These are phyloP conservation scores for Thalassiosira mediterranea DNA, from an alignment of 352 stramenopile species.

Conservation along the genomic window DNA sequence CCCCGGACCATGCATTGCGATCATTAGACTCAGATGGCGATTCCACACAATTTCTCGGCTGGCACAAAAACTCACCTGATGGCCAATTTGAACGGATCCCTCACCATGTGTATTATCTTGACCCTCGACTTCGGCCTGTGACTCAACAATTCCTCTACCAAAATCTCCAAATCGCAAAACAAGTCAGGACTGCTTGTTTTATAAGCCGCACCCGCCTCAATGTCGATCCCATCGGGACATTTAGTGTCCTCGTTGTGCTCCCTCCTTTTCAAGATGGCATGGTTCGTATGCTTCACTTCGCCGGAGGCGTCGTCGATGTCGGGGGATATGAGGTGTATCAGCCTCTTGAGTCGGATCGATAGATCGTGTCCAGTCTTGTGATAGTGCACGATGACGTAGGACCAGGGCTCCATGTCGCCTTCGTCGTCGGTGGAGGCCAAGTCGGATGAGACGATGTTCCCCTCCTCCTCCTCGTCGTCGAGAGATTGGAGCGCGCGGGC, in stretches of 20 bases:
- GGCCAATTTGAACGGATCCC: constrained; percentile 28
- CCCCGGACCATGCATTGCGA: too few species aligned
- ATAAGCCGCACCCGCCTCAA: constrained; percentile 13
- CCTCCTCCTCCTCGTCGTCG: too few species aligned
- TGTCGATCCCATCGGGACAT: constrained; percentile 19
- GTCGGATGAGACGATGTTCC: too few species aligned
- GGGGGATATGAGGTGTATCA: too few species aligned
- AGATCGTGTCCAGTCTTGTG: constrained; percentile 42
- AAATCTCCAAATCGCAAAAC: constrained; percentile 20
- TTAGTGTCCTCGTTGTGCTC: constrained; percentile 14
- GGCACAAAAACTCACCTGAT: too few species aligned
- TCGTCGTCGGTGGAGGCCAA: too few species aligned
- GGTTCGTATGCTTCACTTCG: constrained; percentile 1
- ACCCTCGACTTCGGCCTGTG: constrained; percentile 9
- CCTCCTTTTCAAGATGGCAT: too few species aligned
- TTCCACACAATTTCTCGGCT: too few species aligned
- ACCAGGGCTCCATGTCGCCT: too few species aligned
- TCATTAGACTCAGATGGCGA: too few species aligned
- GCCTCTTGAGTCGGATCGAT: constrained; percentile 21
- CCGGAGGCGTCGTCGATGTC: constrained; percentile 10
- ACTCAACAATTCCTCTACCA: constrained; percentile 7
- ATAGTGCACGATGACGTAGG: constrained; percentile 43
- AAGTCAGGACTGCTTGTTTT: too few species aligned
- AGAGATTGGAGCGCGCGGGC: too few species aligned
- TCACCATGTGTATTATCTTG: constrained; percentile 38